Evolutionary conservation across 495 filamentous ascomycete genomes (phyloP), one percentile per base, ranked within the genome.

Genomic region (Apiosordaria backusii): DNA sequence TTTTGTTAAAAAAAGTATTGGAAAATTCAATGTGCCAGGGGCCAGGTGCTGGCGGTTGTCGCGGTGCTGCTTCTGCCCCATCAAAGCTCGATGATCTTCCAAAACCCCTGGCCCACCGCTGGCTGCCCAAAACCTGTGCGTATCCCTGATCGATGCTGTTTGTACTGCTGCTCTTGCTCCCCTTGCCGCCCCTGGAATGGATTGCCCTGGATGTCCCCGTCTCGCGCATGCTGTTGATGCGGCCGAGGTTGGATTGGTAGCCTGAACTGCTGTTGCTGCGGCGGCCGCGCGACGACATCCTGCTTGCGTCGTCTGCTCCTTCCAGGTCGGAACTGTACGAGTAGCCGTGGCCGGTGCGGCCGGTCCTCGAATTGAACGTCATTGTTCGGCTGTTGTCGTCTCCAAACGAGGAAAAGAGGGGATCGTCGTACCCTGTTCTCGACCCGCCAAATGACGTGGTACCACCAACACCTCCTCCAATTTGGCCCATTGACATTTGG

Each of bases 211-310:
- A 74, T 64, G 79, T 80, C 57, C 74, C 75, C 53, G 71, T 75
- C 78, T 81, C 83, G 64, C 80, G 82, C 70, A 85, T 75, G 75
- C 86, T 90, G 65, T 89, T 89, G 67, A 88, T 86, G 55, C 87
- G 83, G 45, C 82, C 83, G 26, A 89, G 74, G n/a, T 82, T 79
- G 9, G 83, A 80, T 54, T 87, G 88, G 69, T 89, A 87, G 68
- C 88, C 79, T 0, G 91, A 92, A 76, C 89, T 92, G 80, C 90
- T 95, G 73, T 91, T 90, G 77, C 92, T 96, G 57, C 91, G 85
- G 60, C 89, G 85, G 10, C 87, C 86, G 23, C 88, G 85, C 35
- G 87, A 86, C 18, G 90, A 90, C 55, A 87, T 84, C 35, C 35
- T 45, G 35, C 35, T 45, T 7, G 35, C 35, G 66, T 90, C 86